phyloP scores from a whole-genome alignment of 2,329 filamentous ascomycete species.

The Diaporthe velutina region DNA sequence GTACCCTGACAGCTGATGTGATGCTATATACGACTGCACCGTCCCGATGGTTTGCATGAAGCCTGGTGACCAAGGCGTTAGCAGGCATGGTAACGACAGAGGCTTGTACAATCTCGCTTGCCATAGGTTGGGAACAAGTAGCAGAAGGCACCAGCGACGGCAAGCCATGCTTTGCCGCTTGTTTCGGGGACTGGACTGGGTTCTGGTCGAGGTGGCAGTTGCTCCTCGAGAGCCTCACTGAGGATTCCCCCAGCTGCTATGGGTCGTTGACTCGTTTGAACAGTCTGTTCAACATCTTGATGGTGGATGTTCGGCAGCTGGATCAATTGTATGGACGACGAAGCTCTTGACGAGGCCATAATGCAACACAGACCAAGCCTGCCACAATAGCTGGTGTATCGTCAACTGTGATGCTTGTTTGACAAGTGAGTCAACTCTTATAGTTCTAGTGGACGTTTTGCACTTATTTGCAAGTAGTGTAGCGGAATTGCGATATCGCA shows the following conservation, averaged over 20 bases:
- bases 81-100: not conserved
- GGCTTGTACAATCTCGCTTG: not conserved
- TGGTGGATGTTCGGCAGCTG: not conserved
- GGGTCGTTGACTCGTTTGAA: not conserved
- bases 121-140: slow-evolving; percentile 38
- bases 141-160: slow-evolving; percentile 35
- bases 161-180: slow-evolving; percentile 34
- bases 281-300: not conserved
- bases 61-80: slow-evolving; percentile 46
- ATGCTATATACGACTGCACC: slow-evolving; percentile 60
- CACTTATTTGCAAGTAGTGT: not conserved
- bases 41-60: slow-evolving; percentile 63
- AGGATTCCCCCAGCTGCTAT: not conserved
- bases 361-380: not conserved
- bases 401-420: not conserved
- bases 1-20: slow-evolving; percentile 57
- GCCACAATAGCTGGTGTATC: not conserved
- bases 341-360: slow-evolving; percentile 15
- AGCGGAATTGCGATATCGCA: slow-evolving; percentile 26
- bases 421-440: not conserved
- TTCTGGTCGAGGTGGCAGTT: not conserved
- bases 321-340: slow-evolving; percentile 4
- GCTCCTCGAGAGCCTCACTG: not conserved
- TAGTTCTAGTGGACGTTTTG: not conserved
- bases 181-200: not conserved